Evolutionary conservation across 2,329 filamentous ascomycete genomes (phyloP), one percentile per base, ranked within the genome.

Genomic region (Fonsecaea pugnacius): DNA sequence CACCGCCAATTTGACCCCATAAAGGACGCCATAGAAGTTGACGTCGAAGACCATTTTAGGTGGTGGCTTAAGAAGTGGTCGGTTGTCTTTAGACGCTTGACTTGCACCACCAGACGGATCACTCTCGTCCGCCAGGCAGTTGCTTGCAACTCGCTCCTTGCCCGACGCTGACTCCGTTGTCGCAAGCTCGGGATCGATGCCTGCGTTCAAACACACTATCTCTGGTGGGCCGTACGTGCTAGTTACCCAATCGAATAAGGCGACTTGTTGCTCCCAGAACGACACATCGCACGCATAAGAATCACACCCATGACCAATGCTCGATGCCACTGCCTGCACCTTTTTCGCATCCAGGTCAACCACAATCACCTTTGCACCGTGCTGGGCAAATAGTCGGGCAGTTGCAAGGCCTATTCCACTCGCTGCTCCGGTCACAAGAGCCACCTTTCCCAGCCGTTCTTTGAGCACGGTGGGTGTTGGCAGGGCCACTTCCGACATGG

Each of bases 11-110:
- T 59, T 59, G 30, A 51, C 38, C 10, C 57, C 57, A 30, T 59
- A 59, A 10, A 59, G 46, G 3, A 59, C 57, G n/a, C 57, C 57
- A 52, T 59, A 59, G 30, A 36, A 59, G 46, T 59, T 59, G n/a
- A 59, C 46, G 30, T 52, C 57, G 6, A 59, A n/a, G 14, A 59
- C n/a, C 14, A 32, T 9, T 16, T 48, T 59, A 24, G 46, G 57
- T 4, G 57, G 57, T 52, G 32, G 57, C 18, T 59, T 59, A n/a
- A 59, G 21, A 5, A 48, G 32, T 12, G 4, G 33, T 24, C 30
- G 9, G 7, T 10, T n/a, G 24, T 32, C 57, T 4, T 16, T 21
- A n/a, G 18, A 24, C 7, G 21, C 40, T 46, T 46, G 40, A 35
- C n/a, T 30, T 18, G 30, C 27, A 51, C 4, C 18, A 1, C 33